Conservation (phyloP, 345 rosid species). For the Schrenkiella parvula region DNA sequence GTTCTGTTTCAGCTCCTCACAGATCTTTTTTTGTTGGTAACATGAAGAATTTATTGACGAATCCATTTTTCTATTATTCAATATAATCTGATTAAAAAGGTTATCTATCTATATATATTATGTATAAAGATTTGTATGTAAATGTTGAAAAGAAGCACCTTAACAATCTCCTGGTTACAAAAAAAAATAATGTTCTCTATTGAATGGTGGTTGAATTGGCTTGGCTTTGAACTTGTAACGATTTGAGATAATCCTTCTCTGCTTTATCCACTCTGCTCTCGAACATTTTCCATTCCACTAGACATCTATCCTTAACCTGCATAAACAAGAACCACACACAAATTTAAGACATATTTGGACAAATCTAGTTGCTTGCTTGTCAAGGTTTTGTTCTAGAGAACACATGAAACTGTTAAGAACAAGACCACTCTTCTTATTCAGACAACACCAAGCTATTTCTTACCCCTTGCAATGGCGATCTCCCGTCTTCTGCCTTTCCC, state of each 20-base stretch:
- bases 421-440: neutral
- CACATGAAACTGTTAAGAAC: neutral
- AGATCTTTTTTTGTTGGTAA: neutral
- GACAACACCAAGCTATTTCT: constrained; percentile 21
- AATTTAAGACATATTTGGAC: neutral
- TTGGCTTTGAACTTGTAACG: constrained; percentile 19
- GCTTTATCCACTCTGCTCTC: constrained; percentile 61
- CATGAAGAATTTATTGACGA: neutral
- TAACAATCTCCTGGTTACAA: neutral
- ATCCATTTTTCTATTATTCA: neutral
- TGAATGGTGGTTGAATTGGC: constrained; percentile 21
- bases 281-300: constrained; percentile 71
- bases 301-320: constrained; percentile 79
- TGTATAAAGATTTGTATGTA: constrained; percentile 2
- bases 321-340: neutral
- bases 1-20: constrained; percentile 1
- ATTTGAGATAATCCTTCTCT: constrained; percentile 46
- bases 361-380: neutral
- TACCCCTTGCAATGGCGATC: constrained; percentile 86
- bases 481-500: constrained; percentile 56
- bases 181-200: constrained; percentile 25
- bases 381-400: neutral
- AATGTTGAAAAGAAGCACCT: neutral
- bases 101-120: neutral
- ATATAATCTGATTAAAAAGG: neutral